Evolutionary conservation across 2,329 filamentous ascomycete species (phyloP).

Genomic region (Tolypocladium tundrense): DNA sequence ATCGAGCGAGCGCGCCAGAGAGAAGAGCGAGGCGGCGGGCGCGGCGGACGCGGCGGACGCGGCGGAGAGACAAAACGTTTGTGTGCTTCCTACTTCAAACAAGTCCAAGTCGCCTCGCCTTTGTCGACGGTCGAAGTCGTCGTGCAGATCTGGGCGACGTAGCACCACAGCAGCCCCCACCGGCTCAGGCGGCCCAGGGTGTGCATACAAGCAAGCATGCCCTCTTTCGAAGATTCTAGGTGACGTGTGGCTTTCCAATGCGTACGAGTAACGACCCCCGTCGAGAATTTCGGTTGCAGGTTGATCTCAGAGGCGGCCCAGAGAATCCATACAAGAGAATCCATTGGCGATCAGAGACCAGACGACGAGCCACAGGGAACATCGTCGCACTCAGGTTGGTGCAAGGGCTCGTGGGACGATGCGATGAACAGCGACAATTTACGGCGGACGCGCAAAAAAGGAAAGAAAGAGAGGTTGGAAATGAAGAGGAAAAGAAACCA

Average conservation of each 20-base stretch:
- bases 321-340: not conserved
- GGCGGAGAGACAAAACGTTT: not conserved
- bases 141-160: not conserved
- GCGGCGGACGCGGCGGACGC: not conserved
- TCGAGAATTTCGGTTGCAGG: not conserved
- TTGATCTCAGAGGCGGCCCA: no score
- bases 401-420: not conserved
- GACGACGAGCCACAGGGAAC: not conserved
- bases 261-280: not conserved
- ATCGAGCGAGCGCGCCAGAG: not conserved
- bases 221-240: not conserved
- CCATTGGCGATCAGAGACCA: not conserved
- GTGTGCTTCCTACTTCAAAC: not conserved
- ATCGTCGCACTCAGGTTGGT: not conserved
- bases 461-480: not conserved
- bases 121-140: not conserved
- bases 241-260: not conserved
- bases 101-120: not conserved
- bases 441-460: not conserved
- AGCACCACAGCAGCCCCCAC: slow-evolving; percentile 1
- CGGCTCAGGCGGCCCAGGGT: slow-evolving; percentile 6
- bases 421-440: not conserved
- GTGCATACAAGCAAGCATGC: not conserved
- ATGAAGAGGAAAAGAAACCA: not conserved
- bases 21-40: not conserved